These are phyloP conservation scores for Lentinula edodes DNA, from an alignment of 768 basidiomycete genomes.

Conservation along the genomic window DNA sequence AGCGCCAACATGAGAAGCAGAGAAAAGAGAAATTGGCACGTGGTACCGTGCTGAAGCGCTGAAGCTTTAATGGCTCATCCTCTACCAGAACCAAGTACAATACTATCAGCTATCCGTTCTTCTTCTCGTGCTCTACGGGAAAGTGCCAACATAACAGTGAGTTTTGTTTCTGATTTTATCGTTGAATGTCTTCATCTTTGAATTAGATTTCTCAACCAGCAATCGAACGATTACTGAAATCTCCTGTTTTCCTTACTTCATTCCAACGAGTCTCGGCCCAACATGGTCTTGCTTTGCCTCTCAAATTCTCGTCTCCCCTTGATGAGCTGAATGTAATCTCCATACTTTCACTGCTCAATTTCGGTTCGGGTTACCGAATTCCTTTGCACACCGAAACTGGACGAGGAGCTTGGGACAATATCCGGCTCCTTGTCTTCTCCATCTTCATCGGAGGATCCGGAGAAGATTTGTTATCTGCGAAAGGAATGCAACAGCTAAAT, in stretches of 20 bases:
- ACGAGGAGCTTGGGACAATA: constrained; percentile 81
- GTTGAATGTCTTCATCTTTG: background rate
- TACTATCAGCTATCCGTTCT: constrained; percentile 43
- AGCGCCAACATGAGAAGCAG: background rate
- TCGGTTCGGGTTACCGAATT: constrained; percentile 75
- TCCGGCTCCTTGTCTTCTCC: constrained; percentile 67
- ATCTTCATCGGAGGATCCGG: constrained; percentile 52
- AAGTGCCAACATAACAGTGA: constrained; percentile 46
- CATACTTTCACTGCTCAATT: constrained; percentile 74
- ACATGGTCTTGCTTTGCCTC: constrained; percentile 73
- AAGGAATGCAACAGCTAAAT: constrained; percentile 53
- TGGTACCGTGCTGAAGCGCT: background rate
- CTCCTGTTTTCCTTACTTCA: constrained; percentile 56
- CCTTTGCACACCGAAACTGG: constrained; percentile 68
- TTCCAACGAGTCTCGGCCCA: constrained; percentile 54
- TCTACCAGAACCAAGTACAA: constrained; percentile 36
- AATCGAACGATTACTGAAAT: constrained; percentile 58
- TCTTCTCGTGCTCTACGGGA: constrained; percentile 46
- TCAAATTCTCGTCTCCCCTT: constrained; percentile 67
- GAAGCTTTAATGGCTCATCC: background rate
- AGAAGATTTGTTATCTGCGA: constrained; percentile 59
- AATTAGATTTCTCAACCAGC: constrained; percentile 50
- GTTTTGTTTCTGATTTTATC: constrained; percentile 12
- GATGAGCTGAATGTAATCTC: constrained; percentile 83
- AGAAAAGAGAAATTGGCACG: background rate